Conservation (phyloP, 1,284 basidiomycete genomes). For the Moniliella sp. region DNA sequence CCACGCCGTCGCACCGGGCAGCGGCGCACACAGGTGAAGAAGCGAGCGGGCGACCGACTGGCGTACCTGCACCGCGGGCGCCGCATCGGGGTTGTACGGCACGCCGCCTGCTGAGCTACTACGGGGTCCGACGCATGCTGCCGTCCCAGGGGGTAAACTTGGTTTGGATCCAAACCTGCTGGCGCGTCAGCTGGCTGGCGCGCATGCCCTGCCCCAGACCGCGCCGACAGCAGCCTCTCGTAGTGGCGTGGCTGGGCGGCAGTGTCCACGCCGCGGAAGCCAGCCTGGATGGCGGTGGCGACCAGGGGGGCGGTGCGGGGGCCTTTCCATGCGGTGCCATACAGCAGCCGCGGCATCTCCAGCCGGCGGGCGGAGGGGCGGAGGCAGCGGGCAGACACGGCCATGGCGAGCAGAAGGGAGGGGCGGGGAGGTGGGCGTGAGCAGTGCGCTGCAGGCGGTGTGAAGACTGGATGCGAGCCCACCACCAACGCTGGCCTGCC, state of each 20-base stretch:
- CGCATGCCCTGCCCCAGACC: conserved; percentile 9
- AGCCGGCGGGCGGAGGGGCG: no score
- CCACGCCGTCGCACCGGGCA: no score
- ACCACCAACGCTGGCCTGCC: no score
- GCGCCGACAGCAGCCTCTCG: conserved; percentile 25
- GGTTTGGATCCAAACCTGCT: conserved; percentile 23
- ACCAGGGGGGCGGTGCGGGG: conserved; percentile 15
- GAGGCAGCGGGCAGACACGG: no score
- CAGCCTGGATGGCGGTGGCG: conserved; percentile 13
- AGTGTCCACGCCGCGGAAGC: conserved; percentile 24
- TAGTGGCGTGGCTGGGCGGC: conserved; percentile 30
- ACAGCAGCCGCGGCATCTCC: conserved; percentile 21
- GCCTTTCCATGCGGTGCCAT: conserved; percentile 30
- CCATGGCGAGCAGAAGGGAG: no score
- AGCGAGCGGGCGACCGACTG: conserved; percentile 3
- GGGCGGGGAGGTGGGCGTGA: no score
- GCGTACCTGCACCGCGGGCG: conserved; percentile 13
- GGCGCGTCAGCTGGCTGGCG: conserved; percentile 9
- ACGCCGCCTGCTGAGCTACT: not conserved
- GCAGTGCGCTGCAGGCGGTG: no score
- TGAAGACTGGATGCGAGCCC: no score
- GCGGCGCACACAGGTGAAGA: no score
- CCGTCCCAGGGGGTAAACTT: conserved; percentile 6
- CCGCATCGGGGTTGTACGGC: conserved; percentile 4
- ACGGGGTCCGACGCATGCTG: not conserved